Evolutionary conservation across 176 grass and related monocot genomes (phyloP).

Genomic region (Pontederia paniculata): DNA sequence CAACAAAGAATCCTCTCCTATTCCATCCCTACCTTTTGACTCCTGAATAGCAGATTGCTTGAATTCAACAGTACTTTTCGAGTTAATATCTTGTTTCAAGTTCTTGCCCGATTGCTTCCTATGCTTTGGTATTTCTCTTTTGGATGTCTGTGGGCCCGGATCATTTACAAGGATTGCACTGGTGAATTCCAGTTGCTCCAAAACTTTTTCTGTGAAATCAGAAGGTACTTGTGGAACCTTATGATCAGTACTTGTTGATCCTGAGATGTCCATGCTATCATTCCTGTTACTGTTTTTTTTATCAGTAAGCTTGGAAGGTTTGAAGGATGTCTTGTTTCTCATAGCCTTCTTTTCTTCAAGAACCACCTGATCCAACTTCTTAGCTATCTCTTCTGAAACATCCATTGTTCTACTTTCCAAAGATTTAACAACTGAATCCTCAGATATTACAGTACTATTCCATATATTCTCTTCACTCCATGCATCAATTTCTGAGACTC

Average conservation of each 20-base stretch:
- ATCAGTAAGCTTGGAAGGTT: conserved; percentile 29
- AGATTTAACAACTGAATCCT: conserved; percentile 16
- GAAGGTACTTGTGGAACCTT: conserved; percentile 14
- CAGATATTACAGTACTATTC: conserved; percentile 18
- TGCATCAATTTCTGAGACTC: not conserved
- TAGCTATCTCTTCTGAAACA: conserved; percentile 46
- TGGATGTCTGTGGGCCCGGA: conserved; percentile 10
- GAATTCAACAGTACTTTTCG: conserved; percentile 15
- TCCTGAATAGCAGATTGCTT: not conserved
- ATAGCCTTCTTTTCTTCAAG: conserved; percentile 36
- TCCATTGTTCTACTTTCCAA: conserved; percentile 26
- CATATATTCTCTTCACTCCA: conserved; percentile 16
- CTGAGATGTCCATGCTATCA: conserved; percentile 24
- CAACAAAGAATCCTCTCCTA: conserved; percentile 20
- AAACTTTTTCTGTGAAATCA: not conserved
- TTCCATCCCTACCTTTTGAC: not conserved
- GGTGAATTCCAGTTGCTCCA: not conserved
- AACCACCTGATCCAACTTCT: conserved; percentile 32
- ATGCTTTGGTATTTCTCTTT: conserved; percentile 3
- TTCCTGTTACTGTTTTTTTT: conserved; percentile 22
- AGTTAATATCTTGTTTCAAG: conserved; percentile 24
- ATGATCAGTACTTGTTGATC: conserved; percentile 31
- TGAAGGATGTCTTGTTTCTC: conserved; percentile 31
- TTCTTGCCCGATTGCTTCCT: conserved; percentile 14
- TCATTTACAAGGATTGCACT: not conserved